Base-by-base conservation (phyloP, 495 filamentous ascomycete genomes). In the Platismatia glauca region DNA sequence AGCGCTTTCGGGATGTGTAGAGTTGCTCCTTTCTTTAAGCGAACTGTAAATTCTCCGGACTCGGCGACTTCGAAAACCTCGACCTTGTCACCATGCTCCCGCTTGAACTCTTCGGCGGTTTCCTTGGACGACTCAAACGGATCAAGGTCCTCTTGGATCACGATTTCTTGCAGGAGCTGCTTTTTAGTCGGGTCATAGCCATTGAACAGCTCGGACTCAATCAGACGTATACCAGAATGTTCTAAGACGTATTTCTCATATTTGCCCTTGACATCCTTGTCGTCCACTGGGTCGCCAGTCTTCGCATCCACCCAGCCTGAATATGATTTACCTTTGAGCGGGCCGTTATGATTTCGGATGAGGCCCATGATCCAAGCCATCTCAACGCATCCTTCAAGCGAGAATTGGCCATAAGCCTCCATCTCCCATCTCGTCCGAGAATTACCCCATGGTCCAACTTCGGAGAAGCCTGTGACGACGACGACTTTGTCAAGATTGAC, bases 331-430 rank as follows among this genome's bases (percentile, higher is more conserved):
- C 95, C 94, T 77, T 97, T 97, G 72, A 99, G 86, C 11, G 91
- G 89, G n/a, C 94, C 95, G 66, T 97, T 97, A 78, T 96, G 90
- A 72, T 99, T 95, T 78, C 89, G 95, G 76, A 99, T 97, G 62
- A 97, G 86, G 61, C 95, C 95, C 94, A 97, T 99, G 71, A 99
- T 89, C 94, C 94, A 99, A 37, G 94, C 91, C 94, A 99, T 97
- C 75, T 99, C 94, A 62, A 99, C 87, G 71, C 94, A 97, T 22
- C 94, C 94, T 75, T 97, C 94, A 22, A 97, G 85, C 22, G 95
- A 97, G 79, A 99, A 99, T 70, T 95, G 81, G 68, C 94, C 94
- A 67, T 91, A 84, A 15, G 95, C 91, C 75, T 99, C 94, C 92
- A 97, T 99, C 76, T 99, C 91, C 94, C 94, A 99, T 39, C 94